Evolutionary conservation across 768 basidiomycete genomes (phyloP), one percentile per base, ranked within the genome.

Genomic region (Boletus barrowsii): DNA sequence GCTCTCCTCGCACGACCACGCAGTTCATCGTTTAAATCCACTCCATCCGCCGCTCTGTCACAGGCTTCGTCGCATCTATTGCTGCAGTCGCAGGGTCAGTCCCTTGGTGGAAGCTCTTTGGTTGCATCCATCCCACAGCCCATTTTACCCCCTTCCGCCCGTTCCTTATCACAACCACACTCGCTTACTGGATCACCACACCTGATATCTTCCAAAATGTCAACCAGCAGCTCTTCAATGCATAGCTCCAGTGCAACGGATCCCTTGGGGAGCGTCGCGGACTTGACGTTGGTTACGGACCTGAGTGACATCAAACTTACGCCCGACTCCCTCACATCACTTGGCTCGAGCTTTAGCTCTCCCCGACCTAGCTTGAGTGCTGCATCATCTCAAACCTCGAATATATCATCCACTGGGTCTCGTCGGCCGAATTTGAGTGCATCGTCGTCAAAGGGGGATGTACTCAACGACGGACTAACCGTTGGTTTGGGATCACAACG

Each of bases 161-260:
- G 55, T 36, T 55, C 68, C 8, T 48, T 68, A 14, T 68, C 68
- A 1, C 64, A 53, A 29, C 58, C 69, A 20, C 70, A 59, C 42
- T 72, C 69, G 9, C 59, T 70, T 29, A 54, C 62, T 11, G 67
- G 62, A n/a, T 70, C 69, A 20, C 69, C 69, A 15, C 64, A 55
- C 41, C 40, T 46, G 15, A 49, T 58, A 41, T 66, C 68, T 20
- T 42, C 68, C 22, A 68, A 59, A 30, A 54, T 53, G 22, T 53
- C 62, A 3, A 62, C 71, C 13, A 57, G 61, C 5, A 57, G 56
- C 22, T 60, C 69, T 24, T 66, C 65, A 10, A 53, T 46, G 32
- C 55, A 62, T 20, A 57, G 53, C 39, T 55, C 63, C 41, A 49
- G 62, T 41, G 10, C 57, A 5, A 33, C 60, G 5, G 56, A 60